Base-by-base conservation (phyloP, 768 basidiomycete species). In the Kwoniella sp. region DNA sequence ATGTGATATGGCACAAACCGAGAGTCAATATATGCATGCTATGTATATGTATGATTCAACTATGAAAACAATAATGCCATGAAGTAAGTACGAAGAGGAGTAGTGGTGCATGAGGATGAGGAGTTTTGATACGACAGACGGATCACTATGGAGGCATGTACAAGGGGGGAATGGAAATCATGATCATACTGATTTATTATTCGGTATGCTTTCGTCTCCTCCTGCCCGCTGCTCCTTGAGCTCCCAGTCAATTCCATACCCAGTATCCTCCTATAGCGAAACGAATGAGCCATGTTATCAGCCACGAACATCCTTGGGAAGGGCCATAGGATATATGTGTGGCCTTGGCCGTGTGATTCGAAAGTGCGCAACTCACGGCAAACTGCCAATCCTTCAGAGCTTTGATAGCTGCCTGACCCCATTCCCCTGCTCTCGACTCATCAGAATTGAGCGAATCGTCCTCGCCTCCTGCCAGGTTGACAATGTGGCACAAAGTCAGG, bases 401-500 rank as follows among this genome's bases (percentile, higher is more conserved):
- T 51, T 73, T 66, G 30, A 80, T 26, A 21, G 75, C 71, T 29
- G 69, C 73, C n/a, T 64, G 48, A 3, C 79, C 79, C 78, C 78
- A 79, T 44, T 73, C 69, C 1, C 33, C 65, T 7, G 69, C 67
- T 49, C 52, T 53, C 5, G 56, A 30, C 17, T 50, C 52, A 58
- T 73, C 74, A 2, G 60, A 25, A 55, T 70, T 70, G 21, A 57
- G 69, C 10, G 52, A 63, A n/a, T 58, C 67, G 1, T 68, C 73
- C n/a, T 60, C 67, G 1, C 68, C 73, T 0, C 67, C 68, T 26
- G 71, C 63, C 7, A 79, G 64, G 50, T 96, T 89, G 12, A 96
- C 85, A 62, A 95, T 89, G 21, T 84, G 74, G 36, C 93, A 81
- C 33, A 97, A 83, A 13, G 79, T 72, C 60, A 86, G 84, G 73